These are phyloP conservation scores for Scorias spongiosa DNA, from an alignment of 2,329 filamentous ascomycete species.

Conservation along the genomic window DNA sequence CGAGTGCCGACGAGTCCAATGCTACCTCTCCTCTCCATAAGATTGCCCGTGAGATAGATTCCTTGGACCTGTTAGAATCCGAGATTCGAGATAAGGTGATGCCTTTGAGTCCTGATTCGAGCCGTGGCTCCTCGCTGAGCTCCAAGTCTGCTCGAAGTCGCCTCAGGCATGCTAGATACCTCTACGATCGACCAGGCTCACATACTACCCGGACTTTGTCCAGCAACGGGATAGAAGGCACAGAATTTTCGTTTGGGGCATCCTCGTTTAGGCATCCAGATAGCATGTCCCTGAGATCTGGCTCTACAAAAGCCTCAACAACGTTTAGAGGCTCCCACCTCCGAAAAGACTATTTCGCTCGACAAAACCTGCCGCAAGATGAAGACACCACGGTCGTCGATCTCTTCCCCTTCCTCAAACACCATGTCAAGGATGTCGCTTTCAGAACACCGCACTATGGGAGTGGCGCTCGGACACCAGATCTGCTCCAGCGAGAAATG, in stretches of 20 bases:
- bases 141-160: constrained; percentile 38
- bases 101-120: constrained; percentile 51
- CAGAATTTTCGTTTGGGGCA: constrained; percentile 24
- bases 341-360: constrained; percentile 67
- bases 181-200: constrained; percentile 27
- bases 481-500: constrained; percentile 81
- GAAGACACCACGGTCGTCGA: constrained; percentile 47
- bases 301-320: constrained; percentile 33
- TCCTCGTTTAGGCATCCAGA: constrained; percentile 18
- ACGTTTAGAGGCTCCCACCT: constrained; percentile 49
- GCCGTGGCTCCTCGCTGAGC: constrained; percentile 46
- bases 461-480: constrained; percentile 30
- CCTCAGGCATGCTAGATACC: constrained; percentile 25
- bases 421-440: constrained; percentile 65
- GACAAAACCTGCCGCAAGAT: constrained; percentile 26
- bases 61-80: constrained; percentile 37
- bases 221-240: constrained; percentile 19
- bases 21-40: constrained; percentile 57
- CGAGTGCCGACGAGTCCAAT: constrained; percentile 52
- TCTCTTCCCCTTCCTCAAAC: constrained; percentile 73
- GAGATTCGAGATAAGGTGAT: constrained; percentile 47
- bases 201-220: constrained; percentile 21
- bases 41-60: constrained; percentile 55
- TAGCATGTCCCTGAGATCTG: constrained; percentile 29
- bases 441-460: constrained; percentile 54